Evolutionary conservation across 805 yeast species (phyloP), one percentile per base, ranked within the genome.

Genomic region (Wickerhamiella parazyma): DNA sequence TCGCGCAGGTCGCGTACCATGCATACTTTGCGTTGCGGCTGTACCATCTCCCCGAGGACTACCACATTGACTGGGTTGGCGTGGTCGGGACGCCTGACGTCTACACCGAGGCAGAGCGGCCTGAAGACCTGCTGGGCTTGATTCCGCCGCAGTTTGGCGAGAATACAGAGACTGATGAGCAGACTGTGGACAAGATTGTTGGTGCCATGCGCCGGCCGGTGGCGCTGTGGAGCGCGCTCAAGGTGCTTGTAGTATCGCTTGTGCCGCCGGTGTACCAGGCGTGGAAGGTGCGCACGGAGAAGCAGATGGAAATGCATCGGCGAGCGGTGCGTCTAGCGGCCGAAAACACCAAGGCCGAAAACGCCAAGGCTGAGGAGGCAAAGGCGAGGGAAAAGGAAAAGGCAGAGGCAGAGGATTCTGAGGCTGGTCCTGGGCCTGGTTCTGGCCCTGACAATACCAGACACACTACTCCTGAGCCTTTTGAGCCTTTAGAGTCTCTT

Each of bases 261-360:
- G 25, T 40, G 3, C 43, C 43, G 17, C 12, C 43, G 16, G 8
- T 40, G n/a, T 40, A 33, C 16, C 36, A 40, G 12, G 16, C 18
- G 25, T 40, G 43, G 43, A 28, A 16, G 16, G 19, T 17, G 8
- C 38, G 28, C 5, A 26, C 29, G 3, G 25, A 12, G 19, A 16
- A 25, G 6, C 37, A 36, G 11, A 31, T 18, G 4, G 33, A 29
- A 4, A 35, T 35, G 17, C 43, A 40, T 16, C 31, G 20, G 16
- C 14, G 21, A n/a, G 43, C 43, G 5, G 36, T 33, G 12, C 6
- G 25, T 10, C 24, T 40, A 11, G 43, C 43, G 2, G 38, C 43
- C 3, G 33, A 40, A 12, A 21, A 12, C 21, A 16, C 31, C 12
- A 28, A n/a, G 16, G 31, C 14, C 31, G 31, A 28, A 3, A 11